A percentile compares a stretch with the other conserved stretches of the same genome.
phyloP scores from a whole-genome alignment of 768 basidiomycete species.

The Mycena alexandri region DNA sequence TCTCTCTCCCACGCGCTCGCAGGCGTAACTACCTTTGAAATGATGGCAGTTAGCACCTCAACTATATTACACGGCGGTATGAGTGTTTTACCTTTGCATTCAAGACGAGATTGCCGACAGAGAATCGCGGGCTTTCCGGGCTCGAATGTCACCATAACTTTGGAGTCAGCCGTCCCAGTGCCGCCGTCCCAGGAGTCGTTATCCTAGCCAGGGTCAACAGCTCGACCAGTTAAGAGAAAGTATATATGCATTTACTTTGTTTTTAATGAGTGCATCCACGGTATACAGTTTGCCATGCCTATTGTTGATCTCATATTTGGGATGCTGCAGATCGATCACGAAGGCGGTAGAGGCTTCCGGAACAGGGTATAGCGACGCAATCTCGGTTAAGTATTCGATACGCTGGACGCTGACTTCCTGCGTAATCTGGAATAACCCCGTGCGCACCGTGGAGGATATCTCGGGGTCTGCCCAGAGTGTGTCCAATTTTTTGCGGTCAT shows the following conservation, averaged over 20 bases:
- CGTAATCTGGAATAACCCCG: constrained; percentile 24
- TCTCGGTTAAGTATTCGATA: constrained; percentile 32
- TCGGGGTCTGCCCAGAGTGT: constrained; percentile 4
- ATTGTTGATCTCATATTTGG: constrained; percentile 33
- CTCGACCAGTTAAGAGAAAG: background rate
- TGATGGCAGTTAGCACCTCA: no score
- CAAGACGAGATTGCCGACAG: constrained; percentile 13
- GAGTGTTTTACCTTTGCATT: constrained; percentile 14
- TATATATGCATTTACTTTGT: constrained; percentile 28
- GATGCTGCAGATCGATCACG: constrained; percentile 34
- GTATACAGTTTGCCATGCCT: constrained; percentile 22
- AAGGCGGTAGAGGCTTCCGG: constrained; percentile 28
- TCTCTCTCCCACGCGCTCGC: no score
- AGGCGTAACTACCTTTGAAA: no score
- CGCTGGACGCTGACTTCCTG: constrained; percentile 27
- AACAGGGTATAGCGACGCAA: constrained; percentile 34
- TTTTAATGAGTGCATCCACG: constrained; percentile 40
- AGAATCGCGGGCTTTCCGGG: background rate
- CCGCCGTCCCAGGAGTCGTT: constrained; percentile 23
- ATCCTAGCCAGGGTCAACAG: background rate
- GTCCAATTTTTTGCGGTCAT: background rate
- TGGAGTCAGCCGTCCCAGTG: constrained; percentile 1
- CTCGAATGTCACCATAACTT: background rate
- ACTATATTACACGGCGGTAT: no score
- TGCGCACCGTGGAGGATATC: background rate